These are phyloP conservation scores for Epichloe gansuensis DNA, from an alignment of 2,329 filamentous ascomycete genomes.

Conservation along the genomic window DNA sequence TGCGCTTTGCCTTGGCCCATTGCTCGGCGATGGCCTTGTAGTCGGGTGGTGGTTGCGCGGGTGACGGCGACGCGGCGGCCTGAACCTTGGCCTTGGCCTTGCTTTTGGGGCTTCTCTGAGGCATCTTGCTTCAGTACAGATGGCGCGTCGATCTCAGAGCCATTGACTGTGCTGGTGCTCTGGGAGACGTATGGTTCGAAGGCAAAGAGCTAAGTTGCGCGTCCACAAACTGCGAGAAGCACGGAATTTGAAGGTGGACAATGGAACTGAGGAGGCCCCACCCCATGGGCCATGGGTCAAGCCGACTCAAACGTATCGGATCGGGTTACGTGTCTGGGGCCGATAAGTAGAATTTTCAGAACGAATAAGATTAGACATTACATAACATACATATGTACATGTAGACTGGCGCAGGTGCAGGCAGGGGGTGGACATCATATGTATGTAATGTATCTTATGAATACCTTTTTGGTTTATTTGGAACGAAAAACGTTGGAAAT, in stretches of 20 bases:
- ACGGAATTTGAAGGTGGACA: not conserved
- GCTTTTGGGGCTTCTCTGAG: slow-evolving; percentile 13
- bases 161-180: slow-evolving; percentile 15
- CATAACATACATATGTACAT: no score
- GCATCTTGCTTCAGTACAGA: slow-evolving; percentile 14
- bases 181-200: not conserved
- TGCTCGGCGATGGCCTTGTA: slow-evolving; percentile 41
- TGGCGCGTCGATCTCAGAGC: slow-evolving; percentile 9
- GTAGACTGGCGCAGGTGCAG: no score
- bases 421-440: no score
- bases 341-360: no score
- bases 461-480: no score
- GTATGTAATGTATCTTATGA: no score
- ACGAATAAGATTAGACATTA: no score
- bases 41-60: slow-evolving; percentile 19
- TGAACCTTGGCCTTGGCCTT: slow-evolving; percentile 16
- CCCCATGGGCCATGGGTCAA: no score
- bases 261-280: not conserved
- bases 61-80: slow-evolving; percentile 9
- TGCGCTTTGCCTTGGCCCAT: slow-evolving; percentile 39
- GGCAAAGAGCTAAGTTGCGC: not conserved
- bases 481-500: no score
- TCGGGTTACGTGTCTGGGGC: no score
- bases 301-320: no score
- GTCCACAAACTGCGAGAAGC: not conserved